Base-by-base conservation (phyloP, 2,329 filamentous ascomycete genomes). In the Fusarium odoratissimum region DNA sequence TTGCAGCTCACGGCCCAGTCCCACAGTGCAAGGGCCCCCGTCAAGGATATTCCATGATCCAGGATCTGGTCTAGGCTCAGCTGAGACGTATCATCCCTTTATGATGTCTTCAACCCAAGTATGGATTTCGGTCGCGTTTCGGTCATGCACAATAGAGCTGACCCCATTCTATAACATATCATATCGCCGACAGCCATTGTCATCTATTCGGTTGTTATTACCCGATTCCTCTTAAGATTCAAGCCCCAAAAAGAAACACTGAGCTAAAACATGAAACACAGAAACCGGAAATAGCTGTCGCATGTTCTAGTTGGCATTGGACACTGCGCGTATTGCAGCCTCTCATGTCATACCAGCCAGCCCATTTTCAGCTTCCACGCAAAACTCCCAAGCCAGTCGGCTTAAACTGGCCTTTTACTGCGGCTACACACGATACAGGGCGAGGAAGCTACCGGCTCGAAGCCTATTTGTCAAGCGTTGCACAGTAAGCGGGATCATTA, bases 11-110 rank as follows among this genome's bases (percentile, higher is more conserved):
- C 48, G 64, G 51, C 52, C 31, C 42, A 23, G 75, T 56, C 49
- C 73, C 66, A 73, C 75, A 59, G 67, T 40, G 44, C 64, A 76
- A 64, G 71, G 74, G 40, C 23, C 38, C 25, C 40, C 48, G 42
- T 52, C 62, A 62, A 62, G 74, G 62, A 64, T 68, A 38, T 41
- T 64, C 63, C 63, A 52, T 56, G 56, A 30, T 41, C 48, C 52
- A 65, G 54, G 63, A 74, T 72, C 55, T 51, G 42, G 44, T 30
- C 60, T 51, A 54, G 69, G 28, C 35, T 44, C 28, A 69, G 66
- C 66, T 69, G 58, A 58, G 66, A 62, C 37, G 55, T 23, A 61
- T n/a, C 42, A 64, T 58, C 57, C 58, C 68, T 64, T 69, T 49
- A 52, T 56, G 63, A 63, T 69, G 63, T 56, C 60, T 41, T 63